phyloP scores from a whole-genome alignment of 345 rosid genomes.

The Lenwebbia sp. region DNA sequence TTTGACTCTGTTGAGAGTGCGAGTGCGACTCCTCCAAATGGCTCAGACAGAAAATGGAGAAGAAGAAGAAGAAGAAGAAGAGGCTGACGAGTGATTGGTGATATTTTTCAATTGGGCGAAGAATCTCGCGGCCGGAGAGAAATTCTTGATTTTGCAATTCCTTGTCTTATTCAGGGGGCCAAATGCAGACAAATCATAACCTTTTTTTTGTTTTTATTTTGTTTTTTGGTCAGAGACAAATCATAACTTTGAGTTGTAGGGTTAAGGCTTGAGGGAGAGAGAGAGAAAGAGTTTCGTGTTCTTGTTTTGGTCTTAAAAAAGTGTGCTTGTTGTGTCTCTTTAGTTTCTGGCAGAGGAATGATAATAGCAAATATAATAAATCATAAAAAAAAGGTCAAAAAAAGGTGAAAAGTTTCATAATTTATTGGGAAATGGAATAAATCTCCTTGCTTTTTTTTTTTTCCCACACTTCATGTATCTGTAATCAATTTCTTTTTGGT shows the following conservation, averaged over 20 bases:
- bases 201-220: too few relatives aligned
- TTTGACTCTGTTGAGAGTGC: neutral
- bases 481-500: neutral
- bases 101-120: neutral
- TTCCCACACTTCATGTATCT: too few relatives aligned
- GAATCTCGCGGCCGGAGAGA: neutral
- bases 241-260: neutral
- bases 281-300: neutral
- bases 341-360: neutral
- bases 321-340: neutral
- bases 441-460: neutral
- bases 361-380: neutral
- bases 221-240: too few relatives aligned
- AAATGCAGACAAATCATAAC: neutral
- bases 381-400: accelerated
- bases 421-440: neutral
- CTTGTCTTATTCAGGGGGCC: neutral
- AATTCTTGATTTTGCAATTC: neutral
- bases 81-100: neutral
- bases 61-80: neutral
- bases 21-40: neutral
- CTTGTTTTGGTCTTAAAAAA: neutral
- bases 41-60: neutral
- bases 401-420: neutral
- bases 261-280: neutral